A percentile compares a stretch with the other conserved stretches of the same genome.
Evolutionary conservation across 345 rosid species (phyloP).

Genomic region (Geranium rotundifolium): DNA sequence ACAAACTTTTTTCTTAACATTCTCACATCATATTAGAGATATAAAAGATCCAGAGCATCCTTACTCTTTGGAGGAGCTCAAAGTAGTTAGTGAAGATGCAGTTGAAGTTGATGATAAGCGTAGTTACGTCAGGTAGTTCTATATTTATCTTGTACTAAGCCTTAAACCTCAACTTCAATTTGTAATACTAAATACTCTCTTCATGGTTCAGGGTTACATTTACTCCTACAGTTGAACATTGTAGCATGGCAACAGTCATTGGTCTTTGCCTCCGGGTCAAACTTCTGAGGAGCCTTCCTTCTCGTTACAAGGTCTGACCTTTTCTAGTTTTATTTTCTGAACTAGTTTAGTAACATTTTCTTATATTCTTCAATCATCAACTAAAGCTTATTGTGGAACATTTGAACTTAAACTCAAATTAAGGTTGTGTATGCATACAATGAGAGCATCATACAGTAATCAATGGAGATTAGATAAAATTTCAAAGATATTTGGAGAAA

Average conservation of each 20-base stretch:
- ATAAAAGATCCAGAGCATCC: conserved; percentile 98
- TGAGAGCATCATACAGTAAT: too few relatives aligned
- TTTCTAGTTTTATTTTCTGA: background rate
- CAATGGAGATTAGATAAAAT: too few relatives aligned
- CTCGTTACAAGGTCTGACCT: conserved; percentile 69
- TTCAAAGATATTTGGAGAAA: too few relatives aligned
- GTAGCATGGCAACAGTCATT: conserved; percentile 85
- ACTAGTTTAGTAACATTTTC: background rate
- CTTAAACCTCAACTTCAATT: background rate
- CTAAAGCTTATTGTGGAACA: background rate
- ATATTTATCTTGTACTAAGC: background rate
- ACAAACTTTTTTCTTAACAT: conserved; percentile 23
- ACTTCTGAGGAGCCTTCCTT: conserved; percentile 81
- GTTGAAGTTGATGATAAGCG: conserved; percentile 60
- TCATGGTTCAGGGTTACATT: conserved; percentile 59
- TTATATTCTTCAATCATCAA: background rate
- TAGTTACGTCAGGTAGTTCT: conserved; percentile 53
- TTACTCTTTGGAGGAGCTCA: conserved; percentile 88
- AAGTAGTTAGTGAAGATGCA: conserved; percentile 85
- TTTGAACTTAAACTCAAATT: too few relatives aligned
- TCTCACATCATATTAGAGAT: conserved; percentile 74
- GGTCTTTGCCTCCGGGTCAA: conserved; percentile 89
- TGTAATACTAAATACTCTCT: background rate
- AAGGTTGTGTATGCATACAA: too few relatives aligned
- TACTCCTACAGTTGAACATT: conserved; percentile 88